A percentile compares a stretch with the other conserved stretches of the same genome.
phyloP scores from a whole-genome alignment of 129 eudicot genomes.

The Ambrosia artemisiifolia region DNA sequence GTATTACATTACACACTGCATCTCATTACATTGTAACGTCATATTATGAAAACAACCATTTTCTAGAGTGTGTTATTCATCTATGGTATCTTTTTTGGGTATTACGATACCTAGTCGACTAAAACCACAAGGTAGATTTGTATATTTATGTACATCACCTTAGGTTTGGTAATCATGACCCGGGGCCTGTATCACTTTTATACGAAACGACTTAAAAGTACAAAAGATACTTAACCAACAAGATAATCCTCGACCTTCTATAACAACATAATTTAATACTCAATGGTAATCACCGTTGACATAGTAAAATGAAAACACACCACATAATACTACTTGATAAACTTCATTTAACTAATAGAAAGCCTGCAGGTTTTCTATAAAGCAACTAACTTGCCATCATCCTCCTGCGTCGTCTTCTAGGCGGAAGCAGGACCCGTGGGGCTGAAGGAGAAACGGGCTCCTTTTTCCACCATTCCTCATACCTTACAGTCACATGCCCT shows the following conservation, averaged over 20 bases:
- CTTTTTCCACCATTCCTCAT: conserved; percentile 47
- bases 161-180: neutral
- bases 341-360: neutral
- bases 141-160: neutral
- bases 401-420: neutral
- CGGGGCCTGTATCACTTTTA: neutral
- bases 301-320: neutral
- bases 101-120: too few species aligned
- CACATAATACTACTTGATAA: neutral
- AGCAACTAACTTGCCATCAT: conserved; percentile 4
- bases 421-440: conserved; percentile 11
- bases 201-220: neutral
- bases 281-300: neutral
- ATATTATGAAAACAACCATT: too few species aligned
- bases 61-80: too few species aligned
- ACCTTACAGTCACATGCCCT: conserved; percentile 31
- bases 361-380: neutral
- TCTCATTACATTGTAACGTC: too few species aligned
- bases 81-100: too few species aligned
- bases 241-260: neutral
- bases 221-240: neutral
- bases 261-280: neutral
- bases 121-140: too few species aligned
- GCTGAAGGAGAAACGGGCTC: conserved; percentile 6
- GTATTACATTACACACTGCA: too few species aligned